Conservation (phyloP, 768 basidiomycete species). For the Amanita pseudoporphyria region DNA sequence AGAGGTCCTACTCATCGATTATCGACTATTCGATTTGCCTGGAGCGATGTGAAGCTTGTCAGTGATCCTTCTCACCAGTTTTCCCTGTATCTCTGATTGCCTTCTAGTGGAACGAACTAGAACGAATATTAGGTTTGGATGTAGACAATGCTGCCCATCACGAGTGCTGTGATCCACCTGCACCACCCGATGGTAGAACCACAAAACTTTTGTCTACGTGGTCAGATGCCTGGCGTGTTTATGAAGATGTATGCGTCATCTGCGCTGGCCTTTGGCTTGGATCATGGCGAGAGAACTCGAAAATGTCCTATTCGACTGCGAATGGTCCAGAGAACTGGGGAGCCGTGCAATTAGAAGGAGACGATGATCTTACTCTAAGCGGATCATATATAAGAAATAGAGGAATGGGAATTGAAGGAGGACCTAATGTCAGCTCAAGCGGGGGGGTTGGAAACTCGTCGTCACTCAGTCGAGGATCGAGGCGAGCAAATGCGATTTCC, state of each 20-base stretch:
- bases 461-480: slow-evolving; percentile 27
- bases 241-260: slow-evolving; percentile 77
- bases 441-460: slow-evolving; percentile 14
- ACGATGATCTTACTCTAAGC: slow-evolving; percentile 44
- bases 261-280: slow-evolving; percentile 82
- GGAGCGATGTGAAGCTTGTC: slow-evolving; percentile 76
- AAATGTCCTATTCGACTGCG: slow-evolving; percentile 37
- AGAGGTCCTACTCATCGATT: slow-evolving; percentile 43
- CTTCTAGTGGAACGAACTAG: slow-evolving; percentile 67
- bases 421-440: slow-evolving; percentile 26
- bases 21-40: slow-evolving; percentile 61
- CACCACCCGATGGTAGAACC: slow-evolving; percentile 22
- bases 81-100: not conserved
- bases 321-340: slow-evolving; percentile 47
- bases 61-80: slow-evolving; percentile 14
- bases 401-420: slow-evolving; percentile 67
- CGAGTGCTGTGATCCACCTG: slow-evolving; percentile 27
- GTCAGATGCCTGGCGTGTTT: slow-evolving; percentile 73
- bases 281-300: slow-evolving; percentile 45
- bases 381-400: slow-evolving; percentile 40
- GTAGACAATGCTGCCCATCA: slow-evolving; percentile 21
- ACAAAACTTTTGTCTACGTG: slow-evolving; percentile 37
- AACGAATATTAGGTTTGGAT: slow-evolving; percentile 55
- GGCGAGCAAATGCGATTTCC: slow-evolving; percentile 42
- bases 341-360: slow-evolving; percentile 51